These are phyloP conservation scores for Moesziomyces sp. DNA, from an alignment of 1,284 basidiomycete species.

Conservation along the genomic window DNA sequence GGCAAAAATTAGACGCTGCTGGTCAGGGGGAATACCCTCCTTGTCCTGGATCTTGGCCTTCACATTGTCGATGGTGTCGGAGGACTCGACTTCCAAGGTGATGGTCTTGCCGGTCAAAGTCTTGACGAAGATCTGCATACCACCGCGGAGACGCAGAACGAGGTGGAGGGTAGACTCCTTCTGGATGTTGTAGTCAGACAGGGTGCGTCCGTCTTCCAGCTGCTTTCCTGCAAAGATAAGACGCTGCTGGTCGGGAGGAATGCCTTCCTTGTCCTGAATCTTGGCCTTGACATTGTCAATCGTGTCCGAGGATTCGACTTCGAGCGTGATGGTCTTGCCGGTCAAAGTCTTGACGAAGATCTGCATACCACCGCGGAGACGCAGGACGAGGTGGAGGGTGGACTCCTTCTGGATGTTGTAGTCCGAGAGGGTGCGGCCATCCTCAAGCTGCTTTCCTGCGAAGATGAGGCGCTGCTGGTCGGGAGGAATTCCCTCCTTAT, in stretches of 20 bases:
- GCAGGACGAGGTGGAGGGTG: conserved; percentile 63
- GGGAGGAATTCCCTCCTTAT: conserved; percentile 68
- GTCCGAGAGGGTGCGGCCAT: conserved; percentile 70
- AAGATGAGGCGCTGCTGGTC: conserved; percentile 71
- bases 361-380: conserved; percentile 66
- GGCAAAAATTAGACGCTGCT: conserved; percentile 66
- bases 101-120: conserved; percentile 69
- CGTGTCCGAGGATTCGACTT: conserved; percentile 89
- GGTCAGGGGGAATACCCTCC: conserved; percentile 66
- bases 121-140: conserved; percentile 62
- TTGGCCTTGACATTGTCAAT: conserved; percentile 80
- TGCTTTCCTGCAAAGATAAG: conserved; percentile 71
- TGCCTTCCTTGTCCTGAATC: conserved; percentile 68
- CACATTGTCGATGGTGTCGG: conserved; percentile 75
- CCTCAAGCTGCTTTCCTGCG: conserved; percentile 70
- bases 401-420: conserved; percentile 69
- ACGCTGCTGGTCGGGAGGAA: conserved; percentile 70
- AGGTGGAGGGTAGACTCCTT: conserved; percentile 65
- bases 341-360: conserved; percentile 77
- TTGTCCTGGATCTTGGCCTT: conserved; percentile 70
- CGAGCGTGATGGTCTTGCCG: conserved; percentile 95
- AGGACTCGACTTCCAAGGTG: conserved; percentile 66
- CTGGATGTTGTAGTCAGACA: conserved; percentile 69
- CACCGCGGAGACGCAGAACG: conserved; percentile 63
- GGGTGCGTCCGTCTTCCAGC: conserved; percentile 70